Conservation (phyloP, 176 grass and related monocot genomes). For the Oryza brachyantha region DNA sequence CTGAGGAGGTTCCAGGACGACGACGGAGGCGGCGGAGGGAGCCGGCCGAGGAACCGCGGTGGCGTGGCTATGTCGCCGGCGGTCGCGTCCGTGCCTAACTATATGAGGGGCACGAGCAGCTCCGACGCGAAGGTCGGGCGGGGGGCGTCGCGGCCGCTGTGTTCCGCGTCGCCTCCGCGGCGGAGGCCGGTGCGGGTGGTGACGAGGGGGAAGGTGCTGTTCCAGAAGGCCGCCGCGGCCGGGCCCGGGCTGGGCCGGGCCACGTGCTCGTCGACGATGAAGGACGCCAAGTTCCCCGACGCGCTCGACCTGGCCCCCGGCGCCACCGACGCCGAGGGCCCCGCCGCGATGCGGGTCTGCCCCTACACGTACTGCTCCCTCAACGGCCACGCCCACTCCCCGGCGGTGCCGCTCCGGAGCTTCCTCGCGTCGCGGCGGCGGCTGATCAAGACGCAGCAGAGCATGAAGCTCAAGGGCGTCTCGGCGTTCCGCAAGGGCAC, state of each 20-base stretch:
- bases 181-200: slow-evolving; percentile 20
- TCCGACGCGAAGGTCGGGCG: slow-evolving; percentile 67
- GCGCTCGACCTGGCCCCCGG: slow-evolving; percentile 62
- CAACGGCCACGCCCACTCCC: slow-evolving; percentile 68
- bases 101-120: slow-evolving; percentile 81
- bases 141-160: neutral
- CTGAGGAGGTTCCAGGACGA: slow-evolving; percentile 33
- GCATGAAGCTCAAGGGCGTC: slow-evolving; percentile 78
- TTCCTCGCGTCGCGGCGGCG: slow-evolving; percentile 71
- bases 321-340: slow-evolving; percentile 55
- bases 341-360: slow-evolving; percentile 59
- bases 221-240: slow-evolving; percentile 29
- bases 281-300: slow-evolving; percentile 67
- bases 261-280: slow-evolving; percentile 83
- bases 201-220: slow-evolving; percentile 47
- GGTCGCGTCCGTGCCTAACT: slow-evolving; percentile 58
- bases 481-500: slow-evolving; percentile 52
- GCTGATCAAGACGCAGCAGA: slow-evolving; percentile 88
- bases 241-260: slow-evolving; percentile 28
- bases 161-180: slow-evolving; percentile 19
- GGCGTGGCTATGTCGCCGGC: slow-evolving; percentile 38
- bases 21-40: neutral
- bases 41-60: slow-evolving; percentile 41
- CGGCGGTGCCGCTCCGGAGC: slow-evolving; percentile 63
- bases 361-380: slow-evolving; percentile 88